Conservation (phyloP, 441 rosid species). For the Brassica hybrid region DNA sequence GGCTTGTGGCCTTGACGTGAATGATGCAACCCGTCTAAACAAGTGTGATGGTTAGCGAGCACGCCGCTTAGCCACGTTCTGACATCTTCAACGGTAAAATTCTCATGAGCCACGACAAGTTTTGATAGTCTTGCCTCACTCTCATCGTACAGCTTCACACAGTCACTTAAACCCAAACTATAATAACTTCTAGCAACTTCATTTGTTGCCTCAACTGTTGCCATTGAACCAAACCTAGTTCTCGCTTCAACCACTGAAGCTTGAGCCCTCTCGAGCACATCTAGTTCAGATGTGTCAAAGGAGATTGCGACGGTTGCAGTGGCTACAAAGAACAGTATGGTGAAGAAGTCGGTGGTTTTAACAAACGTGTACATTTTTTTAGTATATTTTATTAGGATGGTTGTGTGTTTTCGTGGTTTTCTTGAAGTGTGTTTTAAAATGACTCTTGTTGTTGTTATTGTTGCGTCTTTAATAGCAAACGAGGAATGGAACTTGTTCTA, state of each 20-base stretch:
- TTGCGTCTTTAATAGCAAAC: slow-evolving; percentile 27
- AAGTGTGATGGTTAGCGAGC: slow-evolving; percentile 63
- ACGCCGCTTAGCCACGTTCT: slow-evolving; percentile 70
- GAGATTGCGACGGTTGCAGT: slow-evolving; percentile 28
- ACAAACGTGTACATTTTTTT: slow-evolving; percentile 45
- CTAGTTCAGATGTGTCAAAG: slow-evolving; percentile 36
- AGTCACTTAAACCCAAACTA: slow-evolving; percentile 49
- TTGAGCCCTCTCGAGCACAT: slow-evolving; percentile 46
- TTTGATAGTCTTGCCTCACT: slow-evolving; percentile 54
- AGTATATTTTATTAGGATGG: neutral
- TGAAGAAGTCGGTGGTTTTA: slow-evolving; percentile 35
- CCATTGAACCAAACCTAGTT: slow-evolving; percentile 38
- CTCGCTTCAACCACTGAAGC: slow-evolving; percentile 42
- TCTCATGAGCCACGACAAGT: slow-evolving; percentile 41
- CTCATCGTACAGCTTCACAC: slow-evolving; percentile 58
- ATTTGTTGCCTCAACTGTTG: slow-evolving; percentile 10
- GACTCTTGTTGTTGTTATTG: slow-evolving; percentile 17
- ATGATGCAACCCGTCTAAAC: slow-evolving; percentile 62
- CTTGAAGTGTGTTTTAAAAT: slow-evolving; percentile 12
- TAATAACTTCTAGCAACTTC: slow-evolving; percentile 2
- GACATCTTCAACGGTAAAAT: slow-evolving; percentile 52
- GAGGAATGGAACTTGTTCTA: slow-evolving; percentile 24
- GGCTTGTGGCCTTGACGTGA: slow-evolving; percentile 28
- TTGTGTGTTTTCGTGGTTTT: slow-evolving; percentile 17
- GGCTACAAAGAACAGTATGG: slow-evolving; percentile 46